A percentile compares a stretch with the other conserved stretches of the same genome.
phyloP scores from a whole-genome alignment of 495 filamentous ascomycete genomes.

The Penicillium turbatum region DNA sequence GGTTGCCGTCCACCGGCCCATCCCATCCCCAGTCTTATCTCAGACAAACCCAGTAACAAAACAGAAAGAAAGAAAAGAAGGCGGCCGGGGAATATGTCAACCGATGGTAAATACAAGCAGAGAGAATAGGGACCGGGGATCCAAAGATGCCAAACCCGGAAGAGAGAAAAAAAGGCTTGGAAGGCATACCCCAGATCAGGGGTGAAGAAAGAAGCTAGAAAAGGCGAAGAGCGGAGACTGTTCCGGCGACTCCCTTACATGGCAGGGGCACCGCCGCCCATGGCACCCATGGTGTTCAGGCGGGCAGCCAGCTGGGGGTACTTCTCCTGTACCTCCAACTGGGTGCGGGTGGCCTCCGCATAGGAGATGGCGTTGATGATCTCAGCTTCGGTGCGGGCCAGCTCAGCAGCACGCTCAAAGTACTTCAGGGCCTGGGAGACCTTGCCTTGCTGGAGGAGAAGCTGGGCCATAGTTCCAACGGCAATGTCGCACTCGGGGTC shows the following conservation, averaged over 20 bases:
- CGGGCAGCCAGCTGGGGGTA: conserved; percentile 89
- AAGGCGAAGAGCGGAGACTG: conserved; percentile 18
- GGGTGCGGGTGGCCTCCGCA: conserved; percentile 93
- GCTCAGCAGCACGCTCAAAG: conserved; percentile 92
- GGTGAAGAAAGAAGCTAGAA: conserved; percentile 14
- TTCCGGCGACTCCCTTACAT: conserved; percentile 27
- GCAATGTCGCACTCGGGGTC: conserved; percentile 99
- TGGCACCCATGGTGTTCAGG: conserved; percentile 68
- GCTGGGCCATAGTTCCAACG: conserved; percentile 97
- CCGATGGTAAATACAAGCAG: conserved; percentile 38
- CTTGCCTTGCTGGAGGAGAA: conserved; percentile 97
- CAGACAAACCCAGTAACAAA: conserved; percentile 22
- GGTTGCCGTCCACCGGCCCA: conserved; percentile 12
- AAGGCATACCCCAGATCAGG: conserved; percentile 13
- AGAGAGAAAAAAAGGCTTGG: conserved; percentile 12
- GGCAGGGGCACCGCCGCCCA: conserved; percentile 33
- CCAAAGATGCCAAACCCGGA: conserved; percentile 21
- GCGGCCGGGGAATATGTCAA: conserved; percentile 26
- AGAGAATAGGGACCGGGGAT: conserved; percentile 24
- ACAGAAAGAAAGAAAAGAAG: conserved; percentile 18
- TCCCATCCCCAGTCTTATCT: conserved; percentile 11
- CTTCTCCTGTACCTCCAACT: conserved; percentile 96
- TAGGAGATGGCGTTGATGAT: conserved; percentile 96
- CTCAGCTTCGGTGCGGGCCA: conserved; percentile 93
- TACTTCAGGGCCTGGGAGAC: conserved; percentile 93